These are phyloP conservation scores for Alternaria sp. DNA, from an alignment of 2,329 filamentous ascomycete genomes.

Conservation along the genomic window DNA sequence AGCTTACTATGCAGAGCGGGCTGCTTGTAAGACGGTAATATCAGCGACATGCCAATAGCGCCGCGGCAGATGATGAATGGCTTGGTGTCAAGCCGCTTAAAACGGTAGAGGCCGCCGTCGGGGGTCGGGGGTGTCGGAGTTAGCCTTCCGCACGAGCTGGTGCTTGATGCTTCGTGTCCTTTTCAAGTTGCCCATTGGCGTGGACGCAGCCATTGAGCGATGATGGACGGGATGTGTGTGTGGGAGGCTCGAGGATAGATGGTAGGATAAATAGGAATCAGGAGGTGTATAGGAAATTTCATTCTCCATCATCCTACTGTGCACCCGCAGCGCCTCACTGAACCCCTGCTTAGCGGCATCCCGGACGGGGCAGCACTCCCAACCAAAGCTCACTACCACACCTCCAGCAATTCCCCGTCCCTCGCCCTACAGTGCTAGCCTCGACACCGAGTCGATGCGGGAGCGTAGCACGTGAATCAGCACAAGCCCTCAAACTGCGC, in stretches of 20 bases:
- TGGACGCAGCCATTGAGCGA: not conserved
- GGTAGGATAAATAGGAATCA: not conserved
- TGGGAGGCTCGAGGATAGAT: not conserved
- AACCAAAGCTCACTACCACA: constrained; percentile 37
- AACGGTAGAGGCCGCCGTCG: constrained; percentile 7
- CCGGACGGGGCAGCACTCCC: constrained; percentile 26
- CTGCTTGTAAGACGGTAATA: constrained; percentile 13
- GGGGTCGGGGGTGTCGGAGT: constrained; percentile 22
- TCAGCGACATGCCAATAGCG: constrained; percentile 3
- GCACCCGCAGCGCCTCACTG: constrained; percentile 10
- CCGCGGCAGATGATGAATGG: constrained; percentile 10
- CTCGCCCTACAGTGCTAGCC: constrained; percentile 18
- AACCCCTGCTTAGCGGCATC: constrained; percentile 29
- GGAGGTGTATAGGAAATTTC: not conserved
- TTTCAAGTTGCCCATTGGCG: constrained; percentile 1
- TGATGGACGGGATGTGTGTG: not conserved
- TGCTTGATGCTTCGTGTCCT: constrained; percentile 25
- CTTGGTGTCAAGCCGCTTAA: constrained; percentile 11
- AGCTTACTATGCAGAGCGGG: not conserved
- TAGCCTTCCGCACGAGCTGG: constrained; percentile 21
- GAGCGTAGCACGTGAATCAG: constrained; percentile 7
- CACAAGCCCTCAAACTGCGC: not conserved
- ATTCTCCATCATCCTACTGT: not conserved
- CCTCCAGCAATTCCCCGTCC: constrained; percentile 23
- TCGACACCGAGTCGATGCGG: constrained; percentile 7